Evolutionary conservation across 1,139 yeast genomes (phyloP).

Genomic region (Scheffersomyces lignicola): DNA sequence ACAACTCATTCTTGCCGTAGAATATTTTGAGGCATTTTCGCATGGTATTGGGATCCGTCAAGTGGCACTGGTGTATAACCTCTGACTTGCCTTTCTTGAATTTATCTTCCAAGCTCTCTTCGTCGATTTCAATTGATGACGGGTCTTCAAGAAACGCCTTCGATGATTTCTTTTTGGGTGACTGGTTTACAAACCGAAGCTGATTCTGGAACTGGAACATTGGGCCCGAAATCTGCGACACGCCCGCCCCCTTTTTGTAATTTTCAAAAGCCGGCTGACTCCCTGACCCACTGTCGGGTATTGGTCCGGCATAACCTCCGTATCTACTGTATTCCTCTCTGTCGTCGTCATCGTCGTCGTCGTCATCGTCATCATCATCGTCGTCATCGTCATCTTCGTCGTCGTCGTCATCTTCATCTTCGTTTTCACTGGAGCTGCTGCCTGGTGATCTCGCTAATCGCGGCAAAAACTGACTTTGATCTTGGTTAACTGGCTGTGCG

Average conservation of each 20-base stretch:
- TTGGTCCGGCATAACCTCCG: conserved; percentile 5
- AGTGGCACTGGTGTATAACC: conserved; percentile 46
- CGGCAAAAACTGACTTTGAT: conserved; percentile 3
- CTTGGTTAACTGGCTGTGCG: background rate
- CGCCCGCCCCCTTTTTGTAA: background rate
- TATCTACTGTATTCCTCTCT: conserved; percentile 9
- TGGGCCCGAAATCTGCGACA: background rate
- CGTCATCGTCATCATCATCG: conserved; percentile 12
- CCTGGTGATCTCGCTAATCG: conserved; percentile 8
- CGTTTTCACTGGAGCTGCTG: conserved; percentile 3
- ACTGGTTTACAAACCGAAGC: conserved; percentile 4
- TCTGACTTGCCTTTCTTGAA: conserved; percentile 26
- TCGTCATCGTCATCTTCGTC: conserved; percentile 7
- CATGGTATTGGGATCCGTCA: conserved; percentile 33
- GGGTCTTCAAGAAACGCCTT: background rate
- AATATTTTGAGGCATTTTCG: conserved; percentile 41
- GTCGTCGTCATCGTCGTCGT: conserved; percentile 9
- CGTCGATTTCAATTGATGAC: conserved; percentile 1
- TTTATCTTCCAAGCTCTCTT: conserved; percentile 13
- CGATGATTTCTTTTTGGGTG: conserved; percentile 1
- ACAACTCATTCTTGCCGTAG: conserved; percentile 46
- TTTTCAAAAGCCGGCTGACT: background rate
- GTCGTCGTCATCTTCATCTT: conserved; percentile 2
- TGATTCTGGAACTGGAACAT: conserved; percentile 7
- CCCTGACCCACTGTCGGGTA: too few relatives aligned